Base-by-base conservation (phyloP, 2,329 filamentous ascomycete species). In the Exophiala calicioides region DNA sequence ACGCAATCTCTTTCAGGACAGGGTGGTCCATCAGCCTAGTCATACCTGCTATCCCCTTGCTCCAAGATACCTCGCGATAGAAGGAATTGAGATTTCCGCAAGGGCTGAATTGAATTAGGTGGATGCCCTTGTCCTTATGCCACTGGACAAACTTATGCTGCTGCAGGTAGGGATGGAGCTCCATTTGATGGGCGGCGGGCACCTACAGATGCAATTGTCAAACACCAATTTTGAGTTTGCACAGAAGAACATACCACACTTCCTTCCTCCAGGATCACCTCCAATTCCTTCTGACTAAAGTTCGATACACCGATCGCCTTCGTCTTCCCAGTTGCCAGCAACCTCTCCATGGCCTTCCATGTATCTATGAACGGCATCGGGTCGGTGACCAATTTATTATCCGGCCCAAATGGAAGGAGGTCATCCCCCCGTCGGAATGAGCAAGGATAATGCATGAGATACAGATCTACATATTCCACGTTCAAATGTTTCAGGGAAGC, bases 51-150 rank as follows among this genome's bases (percentile, higher is more conserved):
- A n/a, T n/a, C n/a, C n/a, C n/a, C n/a, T n/a, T n/a, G n/a, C n/a
- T n/a, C n/a, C n/a, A n/a, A n/a, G n/a, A n/a, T n/a, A n/a, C n/a
- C n/a, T n/a, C n/a, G n/a, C n/a, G n/a, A n/a, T n/a, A n/a, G n/a
- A n/a, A n/a, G n/a, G 75, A 75, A 38, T 77, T 77, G 9, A 70
- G 67, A 45, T 76, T 72, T 55, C 60, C 58, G 8, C 68, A 57
- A n/a, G 65, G 66, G 20, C 50, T 67, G 52, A 64, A 69, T 7
- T 67, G 66, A 21, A 66, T 62, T 9, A 67, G 59, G n/a, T 64
- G 58, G 48, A 70, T 68, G 5, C 60, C 61, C 27, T 61, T 58
- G 15, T 58, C 45, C 12, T 58, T 41, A 41, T 68, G 69, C 59
- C 60, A 70, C 21, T 65, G 50, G 29, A 62, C 59, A 24, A 69